Evolutionary conservation across 495 filamentous ascomycete genomes (phyloP), one percentile per base, ranked within the genome.

Genomic region (Hypomontagnella submonticulosa): DNA sequence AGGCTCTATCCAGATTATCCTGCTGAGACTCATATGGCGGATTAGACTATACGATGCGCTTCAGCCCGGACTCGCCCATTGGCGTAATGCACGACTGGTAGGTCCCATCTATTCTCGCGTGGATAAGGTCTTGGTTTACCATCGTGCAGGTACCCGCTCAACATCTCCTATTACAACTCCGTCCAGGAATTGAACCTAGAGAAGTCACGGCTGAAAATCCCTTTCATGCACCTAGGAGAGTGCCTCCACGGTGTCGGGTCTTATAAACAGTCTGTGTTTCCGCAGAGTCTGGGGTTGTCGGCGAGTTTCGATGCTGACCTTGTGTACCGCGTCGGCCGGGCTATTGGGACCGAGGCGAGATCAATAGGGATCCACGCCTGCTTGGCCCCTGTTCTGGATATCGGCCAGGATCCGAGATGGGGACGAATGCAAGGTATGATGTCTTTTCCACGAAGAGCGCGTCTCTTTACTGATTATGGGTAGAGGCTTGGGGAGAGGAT

Each of bases 401-500:
- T 81, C 13, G 73, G 76, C 0, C 72, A 76, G 48, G 78, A 79
- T 36, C 72, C 73, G 8, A 70, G 78, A 61, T 81, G 76, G 78
- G 76, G 78, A 9, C 69, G 78, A 40, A 75, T 79, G 64, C 73
- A 72, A 71, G 71, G 73, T 75, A 61, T 27, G 63, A 8, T 20
- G 18, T 33, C 13, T 8, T 19, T 4, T 3, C 4, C 6, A 23
- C 18, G n/a, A 23, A 4, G 44, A 18, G 34, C 19, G 4, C 19
- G 23, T 9, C 19, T 42, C 12, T 16, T 19, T 50, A 36, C 36
- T 67, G 40, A 69, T 47, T 3, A 2, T 8, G 16, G 7, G 51
- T 61, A 70, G 77, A 80, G 70, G 73, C 71, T 11, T 81, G 75
- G 74, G 78, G 77, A n/a, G 78, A 80, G 53, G 78, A 80, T 42